Evolutionary conservation across 345 rosid species (phyloP), one percentile per base, ranked within the genome.

Genomic region (Combretum micranthum): DNA sequence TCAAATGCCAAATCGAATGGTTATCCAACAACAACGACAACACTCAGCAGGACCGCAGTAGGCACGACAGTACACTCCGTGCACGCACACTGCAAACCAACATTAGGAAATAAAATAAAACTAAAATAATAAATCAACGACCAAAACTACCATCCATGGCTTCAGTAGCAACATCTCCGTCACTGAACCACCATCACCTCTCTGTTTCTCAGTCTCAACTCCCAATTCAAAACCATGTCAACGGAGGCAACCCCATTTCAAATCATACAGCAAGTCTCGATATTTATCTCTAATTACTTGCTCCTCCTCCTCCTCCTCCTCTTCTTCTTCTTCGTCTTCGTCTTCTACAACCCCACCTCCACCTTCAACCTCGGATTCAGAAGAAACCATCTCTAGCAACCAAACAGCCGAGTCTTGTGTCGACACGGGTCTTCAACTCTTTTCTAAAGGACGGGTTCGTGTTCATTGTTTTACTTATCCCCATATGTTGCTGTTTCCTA

Each of bases 361-460:
- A n/a, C 73, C 82, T 8, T 79, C 83, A 63, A 58, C 49, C 50
- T 44, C 16, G 17, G 68, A 56, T 17, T 61, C 58, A 20, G 26
- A 44, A 47, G 52, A 32, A 32, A 32, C 39, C 6, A 32, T 32
- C 42, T 32, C 75, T 63, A 56, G 72, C 53, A 62, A 68, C 7
- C 72, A 76, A 63, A 88, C 97, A 15, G 83, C 97, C 1, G 97
- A 85, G 69, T 83, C 88, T 16, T 93, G 91, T 60, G 94, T 87
- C 66, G 89, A 85, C 62, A 61, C 66, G 61, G 99, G 96, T n/a
- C 97, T 93, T 66, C 77, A 83, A 32, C 83, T 85, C 39, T 89
- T 93, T 72, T 84, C 90, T 55, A 87, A 75, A 72, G 96, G 97
- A 71, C 74, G 82, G 74, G 97, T 89, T 57, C 8, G 54, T 21